phyloP scores from a whole-genome alignment of 1,284 basidiomycete species.

The Tylopilus sp. region DNA sequence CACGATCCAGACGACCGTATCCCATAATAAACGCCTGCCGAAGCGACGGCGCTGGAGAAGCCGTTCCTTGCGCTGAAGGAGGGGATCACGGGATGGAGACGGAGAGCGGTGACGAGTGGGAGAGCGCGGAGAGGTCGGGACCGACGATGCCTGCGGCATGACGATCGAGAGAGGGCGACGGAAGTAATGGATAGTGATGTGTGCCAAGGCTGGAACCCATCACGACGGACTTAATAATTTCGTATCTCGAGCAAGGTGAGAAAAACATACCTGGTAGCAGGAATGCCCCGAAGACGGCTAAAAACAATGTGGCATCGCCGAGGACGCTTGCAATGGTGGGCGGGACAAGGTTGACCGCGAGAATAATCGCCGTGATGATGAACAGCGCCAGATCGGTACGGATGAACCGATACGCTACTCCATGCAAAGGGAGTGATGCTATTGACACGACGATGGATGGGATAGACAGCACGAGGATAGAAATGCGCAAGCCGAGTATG shows the following conservation, averaged over 20 bases:
- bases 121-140: slow-evolving; percentile 17
- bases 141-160: slow-evolving; percentile 43
- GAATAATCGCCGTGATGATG: slow-evolving; percentile 37
- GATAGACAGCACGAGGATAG: slow-evolving; percentile 53
- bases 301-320: slow-evolving; percentile 46
- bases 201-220: slow-evolving; percentile 46
- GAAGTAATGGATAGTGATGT: slow-evolving; percentile 65
- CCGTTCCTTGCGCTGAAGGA: slow-evolving; percentile 70
- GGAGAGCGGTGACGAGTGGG: slow-evolving; percentile 12
- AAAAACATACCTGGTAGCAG: slow-evolving; percentile 48
- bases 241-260: not conserved
- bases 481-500: slow-evolving; percentile 44
- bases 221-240: not conserved
- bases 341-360: slow-evolving; percentile 44
- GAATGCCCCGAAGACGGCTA: slow-evolving; percentile 52
- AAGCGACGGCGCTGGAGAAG: slow-evolving; percentile 62
- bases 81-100: slow-evolving; percentile 44
- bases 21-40: slow-evolving; percentile 62
- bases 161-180: slow-evolving; percentile 65
- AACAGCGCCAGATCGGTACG: slow-evolving; percentile 48
- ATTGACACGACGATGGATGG: slow-evolving; percentile 57
- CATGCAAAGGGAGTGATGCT: slow-evolving; percentile 44
- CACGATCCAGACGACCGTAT: slow-evolving; percentile 63
- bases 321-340: slow-evolving; percentile 34
- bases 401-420: slow-evolving; percentile 39